Conservation (phyloP, 2,329 filamentous ascomycete genomes). For the Aspergillus transmontanensis region DNA sequence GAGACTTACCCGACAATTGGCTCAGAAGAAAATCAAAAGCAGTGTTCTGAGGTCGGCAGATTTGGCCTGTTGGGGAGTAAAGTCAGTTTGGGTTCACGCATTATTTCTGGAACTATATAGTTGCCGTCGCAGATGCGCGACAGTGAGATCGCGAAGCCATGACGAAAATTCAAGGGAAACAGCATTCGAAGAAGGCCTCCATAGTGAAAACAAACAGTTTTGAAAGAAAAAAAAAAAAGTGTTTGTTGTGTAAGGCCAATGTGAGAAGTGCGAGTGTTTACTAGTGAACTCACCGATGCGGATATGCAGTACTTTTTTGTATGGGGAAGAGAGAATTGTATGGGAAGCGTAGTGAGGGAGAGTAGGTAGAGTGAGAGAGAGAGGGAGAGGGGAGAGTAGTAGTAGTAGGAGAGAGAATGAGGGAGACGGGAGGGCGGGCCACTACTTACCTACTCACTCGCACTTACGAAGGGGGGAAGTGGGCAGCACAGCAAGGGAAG, state of each 20-base stretch:
- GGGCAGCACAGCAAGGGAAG: constrained; percentile 31
- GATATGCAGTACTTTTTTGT: constrained; percentile 44
- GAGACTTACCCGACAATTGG: constrained; percentile 20
- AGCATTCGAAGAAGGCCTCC: constrained; percentile 17
- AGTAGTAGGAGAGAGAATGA: constrained; percentile 34
- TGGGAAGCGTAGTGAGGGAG: constrained; percentile 39
- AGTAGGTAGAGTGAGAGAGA: constrained; percentile 33
- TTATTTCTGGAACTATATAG: constrained; percentile 23
- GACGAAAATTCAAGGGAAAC: constrained; percentile 26
- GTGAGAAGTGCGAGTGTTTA: constrained; percentile 29
- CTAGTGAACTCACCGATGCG: constrained; percentile 39
- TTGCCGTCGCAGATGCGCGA: constrained; percentile 25
- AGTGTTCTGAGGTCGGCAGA: constrained; percentile 13
- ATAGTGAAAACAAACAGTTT: constrained; percentile 17
- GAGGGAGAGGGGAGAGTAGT: constrained; percentile 34
- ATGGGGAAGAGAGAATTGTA: constrained; percentile 39
- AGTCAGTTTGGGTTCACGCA: constrained; percentile 13
- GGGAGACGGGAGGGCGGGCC: constrained; percentile 27
- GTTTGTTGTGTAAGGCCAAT: constrained; percentile 32
- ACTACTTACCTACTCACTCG: constrained; percentile 20
- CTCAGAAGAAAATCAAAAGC: constrained; percentile 14
- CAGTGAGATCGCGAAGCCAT: constrained; percentile 24
- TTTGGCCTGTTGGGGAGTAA: constrained; percentile 16
- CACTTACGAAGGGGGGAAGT: constrained; percentile 25
- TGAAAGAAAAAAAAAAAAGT: constrained; percentile 22